These are phyloP conservation scores for Closterium sp. DNA, from an alignment of 139 green algal genomes.

Conservation along the genomic window DNA sequence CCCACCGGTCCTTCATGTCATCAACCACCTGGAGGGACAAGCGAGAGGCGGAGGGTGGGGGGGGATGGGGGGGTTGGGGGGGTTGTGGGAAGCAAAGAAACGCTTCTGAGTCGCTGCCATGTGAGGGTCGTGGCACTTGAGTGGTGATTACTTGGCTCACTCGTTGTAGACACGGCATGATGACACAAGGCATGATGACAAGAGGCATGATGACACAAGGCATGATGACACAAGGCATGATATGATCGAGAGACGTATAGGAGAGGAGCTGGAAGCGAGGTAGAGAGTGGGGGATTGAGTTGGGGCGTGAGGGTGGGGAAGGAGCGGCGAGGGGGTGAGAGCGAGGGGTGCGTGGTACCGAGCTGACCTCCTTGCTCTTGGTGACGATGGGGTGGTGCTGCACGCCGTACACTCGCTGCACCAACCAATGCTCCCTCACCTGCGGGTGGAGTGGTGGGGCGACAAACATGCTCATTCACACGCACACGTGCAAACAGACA, in stretches of 20 bases:
- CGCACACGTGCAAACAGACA: neutral
- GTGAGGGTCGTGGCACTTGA: neutral
- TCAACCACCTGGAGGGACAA: slow-evolving; percentile 84
- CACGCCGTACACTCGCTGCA: neutral
- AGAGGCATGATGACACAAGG: neutral
- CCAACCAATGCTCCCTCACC: neutral
- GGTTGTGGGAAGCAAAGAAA: too few species aligned
- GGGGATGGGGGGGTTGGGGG: too few species aligned
- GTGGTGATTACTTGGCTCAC: neutral
- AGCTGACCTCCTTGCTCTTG: slow-evolving; percentile 10
- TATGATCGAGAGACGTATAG: neutral
- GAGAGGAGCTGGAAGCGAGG: neutral
- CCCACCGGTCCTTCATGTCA: slow-evolving; percentile 83
- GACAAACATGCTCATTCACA: neutral
- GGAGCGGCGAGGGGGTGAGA: neutral
- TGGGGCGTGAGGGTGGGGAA: neutral
- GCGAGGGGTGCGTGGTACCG: neutral
- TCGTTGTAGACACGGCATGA: neutral
- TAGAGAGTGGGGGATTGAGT: neutral
- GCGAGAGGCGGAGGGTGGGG: too few species aligned
- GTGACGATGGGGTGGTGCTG: slow-evolving; percentile 12
- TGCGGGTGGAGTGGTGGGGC: neutral
- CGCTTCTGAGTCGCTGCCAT: neutral
- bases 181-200: neutral
- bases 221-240: too few species aligned